These are phyloP conservation scores for Boletellus dicymbophilus DNA, from an alignment of 1,284 basidiomycete genomes.

Conservation along the genomic window DNA sequence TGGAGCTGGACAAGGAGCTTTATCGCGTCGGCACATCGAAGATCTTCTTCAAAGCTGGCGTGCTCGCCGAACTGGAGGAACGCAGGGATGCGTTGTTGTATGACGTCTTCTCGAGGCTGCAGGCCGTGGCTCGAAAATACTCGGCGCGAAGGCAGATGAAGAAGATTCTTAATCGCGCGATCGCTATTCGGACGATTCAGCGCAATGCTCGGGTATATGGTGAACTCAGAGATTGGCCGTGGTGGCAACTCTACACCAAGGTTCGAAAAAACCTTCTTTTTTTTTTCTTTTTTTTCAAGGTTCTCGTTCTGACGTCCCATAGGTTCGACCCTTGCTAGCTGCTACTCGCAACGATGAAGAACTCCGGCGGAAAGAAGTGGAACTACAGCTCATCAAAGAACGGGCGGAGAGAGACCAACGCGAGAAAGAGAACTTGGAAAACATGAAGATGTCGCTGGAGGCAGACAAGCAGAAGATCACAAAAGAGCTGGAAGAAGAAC, in stretches of 20 bases:
- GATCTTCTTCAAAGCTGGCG: constrained; percentile 99
- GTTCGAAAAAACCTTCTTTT: too few relatives aligned
- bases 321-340: constrained; percentile 90
- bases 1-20: constrained; percentile 84
- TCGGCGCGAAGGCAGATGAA: constrained; percentile 90
- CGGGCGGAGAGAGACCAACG: constrained; percentile 82
- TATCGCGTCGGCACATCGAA: constrained; percentile 97
- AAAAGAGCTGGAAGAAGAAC: constrained; percentile 81
- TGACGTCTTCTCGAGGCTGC: constrained; percentile 88
- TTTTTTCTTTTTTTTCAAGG: not conserved
- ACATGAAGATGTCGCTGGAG: constrained; percentile 77
- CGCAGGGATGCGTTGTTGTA: constrained; percentile 85
- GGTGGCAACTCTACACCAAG: constrained; percentile 99
- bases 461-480: constrained; percentile 83
- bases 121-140: constrained; percentile 86
- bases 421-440: constrained; percentile 79
- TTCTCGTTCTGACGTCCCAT: constrained; percentile 6
- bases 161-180: constrained; percentile 93
- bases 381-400: constrained; percentile 82
- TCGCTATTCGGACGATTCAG: constrained; percentile 92
- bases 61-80: constrained; percentile 97
- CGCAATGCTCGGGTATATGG: constrained; percentile 92
- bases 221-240: constrained; percentile 93
- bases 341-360: constrained; percentile 95
- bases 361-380: constrained; percentile 85